Base-by-base conservation (phyloP, 2,329 filamentous ascomycete genomes). In the Hirsutella minnesotensis region DNA sequence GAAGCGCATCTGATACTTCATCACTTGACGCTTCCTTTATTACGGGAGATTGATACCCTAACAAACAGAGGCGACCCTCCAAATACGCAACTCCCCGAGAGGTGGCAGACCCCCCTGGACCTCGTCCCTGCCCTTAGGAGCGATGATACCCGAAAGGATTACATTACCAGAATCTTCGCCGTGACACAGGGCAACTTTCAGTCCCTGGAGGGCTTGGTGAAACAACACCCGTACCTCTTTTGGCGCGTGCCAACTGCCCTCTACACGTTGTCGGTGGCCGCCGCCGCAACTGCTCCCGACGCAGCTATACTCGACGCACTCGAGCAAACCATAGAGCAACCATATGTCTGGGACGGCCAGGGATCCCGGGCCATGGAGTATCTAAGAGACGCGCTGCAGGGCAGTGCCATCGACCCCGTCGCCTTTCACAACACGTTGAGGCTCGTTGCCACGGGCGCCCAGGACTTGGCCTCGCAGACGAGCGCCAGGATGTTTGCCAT, bases 141-240 rank as follows among this genome's bases (percentile, higher is more conserved):
- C 16, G 41, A 45, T 20, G 27, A 45, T 3, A 44, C 42, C 1
- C 44, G 46, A 20, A 43, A 47, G 9, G 35, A 44, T 9, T 57
- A 63, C 39, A 37, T 53, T n/a, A 45, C 48, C 35, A 40, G 44
- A 20, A 48, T 56, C 35, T 49, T 41, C 33, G 47, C 36, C 42
- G 49, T 40, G 44, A 56, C 43, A 42, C 51, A 20, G 42, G 53
- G 51, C 7, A 55, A 53, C 18, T 51, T 59, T 36, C 50, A 51
- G 12, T 43, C 41, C 27, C 43, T 48, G 1, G 44, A 43, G 8
- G 39, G 45, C 9, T 46, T 62, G 4, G 39, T 60, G 29, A 49
- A 42, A 9, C 48, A 55, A 9, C 57, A 63, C 24, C 62, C 63
- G 1, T 63, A 64, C 43, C 56, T 66, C 36, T 57, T 66, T 46